Conservation (phyloP, 306 rosid species). For the Crataegus laevigata region DNA sequence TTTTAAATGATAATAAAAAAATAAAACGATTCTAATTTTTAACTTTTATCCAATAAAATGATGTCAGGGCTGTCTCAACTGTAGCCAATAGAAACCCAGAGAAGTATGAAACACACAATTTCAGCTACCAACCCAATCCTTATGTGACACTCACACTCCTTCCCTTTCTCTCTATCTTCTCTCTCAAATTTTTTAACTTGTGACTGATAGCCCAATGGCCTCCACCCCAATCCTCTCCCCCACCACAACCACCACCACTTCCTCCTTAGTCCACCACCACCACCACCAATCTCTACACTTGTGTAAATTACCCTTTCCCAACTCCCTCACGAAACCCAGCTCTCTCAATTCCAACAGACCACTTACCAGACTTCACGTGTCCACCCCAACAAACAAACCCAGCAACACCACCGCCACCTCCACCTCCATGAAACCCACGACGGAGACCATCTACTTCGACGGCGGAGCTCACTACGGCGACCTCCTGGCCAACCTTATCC, state of each 20-base stretch:
- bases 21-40: too few relatives aligned
- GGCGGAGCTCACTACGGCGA: slow-evolving; percentile 97
- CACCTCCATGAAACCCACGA: slow-evolving; percentile 24
- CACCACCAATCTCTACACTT: slow-evolving; percentile 17
- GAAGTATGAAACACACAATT: background rate
- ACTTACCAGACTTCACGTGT: slow-evolving; percentile 52
- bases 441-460: slow-evolving; percentile 77
- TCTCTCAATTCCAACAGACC: slow-evolving; percentile 18
- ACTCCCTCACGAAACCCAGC: slow-evolving; percentile 12
- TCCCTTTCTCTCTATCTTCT: background rate
- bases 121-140: slow-evolving; percentile 4
- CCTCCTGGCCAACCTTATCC: slow-evolving; percentile 55
- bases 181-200: background rate
- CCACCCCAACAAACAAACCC: slow-evolving; percentile 67
- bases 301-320: slow-evolving; percentile 11
- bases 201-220: slow-evolving; percentile 55
- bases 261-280: slow-evolving; percentile 26
- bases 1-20: too few relatives aligned
- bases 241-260: slow-evolving; percentile 20
- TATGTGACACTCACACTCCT: background rate
- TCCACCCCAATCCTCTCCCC: slow-evolving; percentile 45
- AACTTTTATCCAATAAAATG: too few relatives aligned
- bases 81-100: slow-evolving; percentile 19
- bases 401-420: slow-evolving; percentile 11
- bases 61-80: background rate